A percentile compares a stretch with the other conserved stretches of the same genome.
Conservation (phyloP, 495 filamentous ascomycete genomes). For the Halenospora varia region DNA sequence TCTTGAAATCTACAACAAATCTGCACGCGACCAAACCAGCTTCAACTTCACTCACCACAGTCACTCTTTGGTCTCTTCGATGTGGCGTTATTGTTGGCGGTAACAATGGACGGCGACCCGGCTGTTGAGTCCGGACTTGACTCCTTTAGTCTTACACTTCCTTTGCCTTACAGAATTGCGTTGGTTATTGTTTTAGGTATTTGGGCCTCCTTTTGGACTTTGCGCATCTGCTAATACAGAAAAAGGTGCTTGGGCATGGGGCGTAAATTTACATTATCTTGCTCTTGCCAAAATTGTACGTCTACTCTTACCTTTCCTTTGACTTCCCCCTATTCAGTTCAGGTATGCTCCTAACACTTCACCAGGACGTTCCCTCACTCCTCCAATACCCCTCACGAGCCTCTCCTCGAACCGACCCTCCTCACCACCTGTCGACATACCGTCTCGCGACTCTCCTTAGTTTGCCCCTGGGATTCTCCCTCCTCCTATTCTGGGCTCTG, state of each 20-base stretch:
- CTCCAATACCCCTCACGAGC: conserved; percentile 72
- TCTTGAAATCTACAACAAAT: neutral
- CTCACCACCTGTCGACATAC: conserved; percentile 79
- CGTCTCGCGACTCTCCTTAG: conserved; percentile 74
- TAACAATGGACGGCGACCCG: conserved; percentile 74
- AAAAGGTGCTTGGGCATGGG: conserved; percentile 88
- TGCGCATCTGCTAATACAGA: conserved; percentile 13
- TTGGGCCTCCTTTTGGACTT: conserved; percentile 8
- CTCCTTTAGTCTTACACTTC: conserved; percentile 76
- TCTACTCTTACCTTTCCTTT: conserved; percentile 3
- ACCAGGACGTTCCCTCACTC: conserved; percentile 69
- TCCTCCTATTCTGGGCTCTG: conserved; percentile 76
- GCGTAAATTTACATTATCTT: conserved; percentile 78
- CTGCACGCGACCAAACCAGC: conserved; percentile 1
- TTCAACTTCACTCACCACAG: conserved; percentile 16
- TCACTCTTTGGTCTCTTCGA: conserved; percentile 22
- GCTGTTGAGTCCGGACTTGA: conserved; percentile 78
- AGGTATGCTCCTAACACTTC: neutral
- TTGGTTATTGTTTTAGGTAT: conserved; percentile 76
- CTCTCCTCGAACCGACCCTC: conserved; percentile 52
- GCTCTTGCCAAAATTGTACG: conserved; percentile 65
- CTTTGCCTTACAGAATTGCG: conserved; percentile 80
- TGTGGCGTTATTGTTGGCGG: conserved; percentile 26
- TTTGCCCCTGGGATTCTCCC: conserved; percentile 60
- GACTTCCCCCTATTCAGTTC: neutral